phyloP scores from a whole-genome alignment of 1,284 basidiomycete species.

The Microbotryum violaceum region DNA sequence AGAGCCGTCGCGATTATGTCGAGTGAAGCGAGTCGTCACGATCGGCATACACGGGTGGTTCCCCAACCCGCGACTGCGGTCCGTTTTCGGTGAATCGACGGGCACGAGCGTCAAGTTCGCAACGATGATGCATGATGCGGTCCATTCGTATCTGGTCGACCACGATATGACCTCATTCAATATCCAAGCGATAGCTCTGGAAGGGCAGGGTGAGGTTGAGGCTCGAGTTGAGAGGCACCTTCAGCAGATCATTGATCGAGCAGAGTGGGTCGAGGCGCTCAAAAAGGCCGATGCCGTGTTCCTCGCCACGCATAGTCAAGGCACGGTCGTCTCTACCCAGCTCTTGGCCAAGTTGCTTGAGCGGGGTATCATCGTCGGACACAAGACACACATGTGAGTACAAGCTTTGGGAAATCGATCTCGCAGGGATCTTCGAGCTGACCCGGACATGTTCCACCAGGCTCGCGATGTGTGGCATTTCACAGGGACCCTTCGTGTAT shows the following conservation, averaged over 20 bases:
- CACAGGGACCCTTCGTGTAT: constrained; percentile 79
- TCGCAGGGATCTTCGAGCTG: background rate
- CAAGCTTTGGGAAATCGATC: background rate
- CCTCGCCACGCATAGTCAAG: constrained; percentile 88
- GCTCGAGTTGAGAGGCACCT: constrained; percentile 67
- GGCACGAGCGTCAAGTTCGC: constrained; percentile 85
- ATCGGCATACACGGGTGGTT: constrained; percentile 54
- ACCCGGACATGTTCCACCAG: constrained; percentile 58
- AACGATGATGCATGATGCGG: constrained; percentile 72
- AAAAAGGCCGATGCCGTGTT: constrained; percentile 83
- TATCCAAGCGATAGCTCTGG: constrained; percentile 61
- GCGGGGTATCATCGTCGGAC: constrained; percentile 58
- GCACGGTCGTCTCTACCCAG: constrained; percentile 84
- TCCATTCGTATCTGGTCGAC: constrained; percentile 61
- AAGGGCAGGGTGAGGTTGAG: constrained; percentile 87
- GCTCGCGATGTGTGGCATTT: constrained; percentile 82
- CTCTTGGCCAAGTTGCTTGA: constrained; percentile 73
- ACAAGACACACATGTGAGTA: constrained; percentile 26
- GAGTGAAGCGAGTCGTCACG: constrained; percentile 68
- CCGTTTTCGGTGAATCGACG: constrained; percentile 63
- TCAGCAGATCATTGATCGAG: constrained; percentile 60
- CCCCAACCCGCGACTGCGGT: constrained; percentile 31
- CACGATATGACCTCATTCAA: constrained; percentile 54
- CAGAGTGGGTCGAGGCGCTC: constrained; percentile 78
- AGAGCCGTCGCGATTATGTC: constrained; percentile 43